These are phyloP conservation scores for Penicillium hordei DNA, from an alignment of 2,329 filamentous ascomycete genomes.

Conservation along the genomic window DNA sequence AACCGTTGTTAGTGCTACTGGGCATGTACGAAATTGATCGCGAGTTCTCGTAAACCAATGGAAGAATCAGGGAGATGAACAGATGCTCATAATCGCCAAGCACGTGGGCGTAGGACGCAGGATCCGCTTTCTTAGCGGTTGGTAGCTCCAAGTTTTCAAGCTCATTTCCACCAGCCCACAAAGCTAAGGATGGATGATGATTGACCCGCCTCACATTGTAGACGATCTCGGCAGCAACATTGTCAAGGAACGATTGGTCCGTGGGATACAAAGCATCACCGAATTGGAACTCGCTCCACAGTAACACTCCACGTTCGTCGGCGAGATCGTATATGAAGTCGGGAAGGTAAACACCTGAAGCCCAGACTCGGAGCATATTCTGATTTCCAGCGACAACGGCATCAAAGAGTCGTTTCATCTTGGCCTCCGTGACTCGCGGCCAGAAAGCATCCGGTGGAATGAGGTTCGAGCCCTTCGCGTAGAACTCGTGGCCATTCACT, in stretches of 20 bases:
- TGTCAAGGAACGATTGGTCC: slow-evolving; percentile 54
- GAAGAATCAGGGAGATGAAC: slow-evolving; percentile 57
- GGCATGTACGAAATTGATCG: slow-evolving; percentile 62
- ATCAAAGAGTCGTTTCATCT: slow-evolving; percentile 56
- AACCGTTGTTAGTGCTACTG: slow-evolving; percentile 61
- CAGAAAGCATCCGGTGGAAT: slow-evolving; percentile 64
- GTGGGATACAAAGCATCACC: slow-evolving; percentile 61
- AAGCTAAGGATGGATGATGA: slow-evolving; percentile 57
- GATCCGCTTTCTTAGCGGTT: slow-evolving; percentile 45
- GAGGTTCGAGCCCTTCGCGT: slow-evolving; percentile 64
- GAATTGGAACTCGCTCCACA: slow-evolving; percentile 66
- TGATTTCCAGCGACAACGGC: slow-evolving; percentile 59
- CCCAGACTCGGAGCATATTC: slow-evolving; percentile 65
- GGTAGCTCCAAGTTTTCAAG: slow-evolving; percentile 57
- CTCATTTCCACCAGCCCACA: slow-evolving; percentile 61
- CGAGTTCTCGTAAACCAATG: slow-evolving; percentile 58
- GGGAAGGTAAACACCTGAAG: slow-evolving; percentile 59
- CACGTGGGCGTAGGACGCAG: slow-evolving; percentile 46
- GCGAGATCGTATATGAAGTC: slow-evolving; percentile 65
- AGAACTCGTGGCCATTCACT: slow-evolving; percentile 64
- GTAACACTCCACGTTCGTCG: slow-evolving; percentile 59
- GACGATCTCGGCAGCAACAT: slow-evolving; percentile 55
- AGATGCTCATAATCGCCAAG: slow-evolving; percentile 58
- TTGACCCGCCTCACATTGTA: slow-evolving; percentile 63
- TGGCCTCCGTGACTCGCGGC: slow-evolving; percentile 56